These are phyloP conservation scores for Crithidia mellificae DNA, from an alignment of 208 protist genomes.

Conservation along the genomic window DNA sequence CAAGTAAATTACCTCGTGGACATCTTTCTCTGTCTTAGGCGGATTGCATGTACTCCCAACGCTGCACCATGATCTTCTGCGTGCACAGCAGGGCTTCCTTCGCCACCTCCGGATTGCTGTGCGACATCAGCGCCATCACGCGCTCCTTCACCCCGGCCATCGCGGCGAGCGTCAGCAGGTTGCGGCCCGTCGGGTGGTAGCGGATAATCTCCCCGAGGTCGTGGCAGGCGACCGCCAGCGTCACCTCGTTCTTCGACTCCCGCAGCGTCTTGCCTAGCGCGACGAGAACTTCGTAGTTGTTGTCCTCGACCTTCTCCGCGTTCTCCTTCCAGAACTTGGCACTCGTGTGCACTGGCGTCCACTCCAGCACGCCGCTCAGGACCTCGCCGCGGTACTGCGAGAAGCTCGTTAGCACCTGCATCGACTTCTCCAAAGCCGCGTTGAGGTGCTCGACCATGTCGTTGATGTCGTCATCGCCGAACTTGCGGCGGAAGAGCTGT, in stretches of 20 bases:
- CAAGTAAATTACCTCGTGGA: too few species aligned
- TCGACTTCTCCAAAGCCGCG: conserved; percentile 73
- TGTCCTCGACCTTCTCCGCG: conserved; percentile 83
- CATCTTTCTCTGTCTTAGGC: conserved; percentile 20
- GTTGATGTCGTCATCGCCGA: conserved; percentile 91
- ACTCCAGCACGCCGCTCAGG: conserved; percentile 85
- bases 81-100: conserved; percentile 91
- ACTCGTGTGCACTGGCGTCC: conserved; percentile 92
- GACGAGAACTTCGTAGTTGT: conserved; percentile 90
- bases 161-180: conserved; percentile 63
- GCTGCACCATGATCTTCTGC: conserved; percentile 94
- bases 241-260: conserved; percentile 56
- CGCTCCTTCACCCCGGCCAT: conserved; percentile 86
- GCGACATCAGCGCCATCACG: conserved; percentile 87
- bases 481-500: conserved; percentile 81
- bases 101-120: conserved; percentile 68
- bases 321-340: conserved; percentile 95
- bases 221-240: conserved; percentile 88
- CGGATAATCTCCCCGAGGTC: conserved; percentile 92
- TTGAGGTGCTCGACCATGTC: conserved; percentile 67
- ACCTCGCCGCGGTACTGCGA: conserved; percentile 92
- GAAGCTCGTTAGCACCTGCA: conserved; percentile 92
- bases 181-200: conserved; percentile 89
- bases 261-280: conserved; percentile 86
- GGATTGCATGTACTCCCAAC: conserved; percentile 89